Percentiles rank a stretch among this genome's conserved stretches.
Evolutionary conservation across 495 filamentous ascomycete species (phyloP).

Genomic region (Tirmania nivea): DNA sequence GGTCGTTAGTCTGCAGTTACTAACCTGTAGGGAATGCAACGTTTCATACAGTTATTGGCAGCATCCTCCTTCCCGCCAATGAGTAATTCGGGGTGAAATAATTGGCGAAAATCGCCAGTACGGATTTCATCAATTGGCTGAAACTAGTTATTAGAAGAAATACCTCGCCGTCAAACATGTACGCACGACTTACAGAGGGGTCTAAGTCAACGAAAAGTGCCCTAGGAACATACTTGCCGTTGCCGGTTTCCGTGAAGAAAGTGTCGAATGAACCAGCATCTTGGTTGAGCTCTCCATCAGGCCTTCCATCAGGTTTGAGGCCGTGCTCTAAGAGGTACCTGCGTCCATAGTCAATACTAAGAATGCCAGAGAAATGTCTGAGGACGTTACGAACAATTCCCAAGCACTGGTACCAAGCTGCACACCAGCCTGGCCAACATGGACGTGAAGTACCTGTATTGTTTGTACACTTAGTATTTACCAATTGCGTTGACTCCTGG

Average conservation of each 20-base stretch:
- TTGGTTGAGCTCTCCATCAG: conserved; percentile 32
- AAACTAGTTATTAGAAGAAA: neutral
- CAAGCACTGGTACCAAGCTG: conserved; percentile 89
- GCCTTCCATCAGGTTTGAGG: conserved; percentile 51
- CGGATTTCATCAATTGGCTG: conserved; percentile 79
- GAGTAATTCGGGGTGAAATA: conserved; percentile 74
- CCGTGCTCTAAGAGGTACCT: conserved; percentile 88
- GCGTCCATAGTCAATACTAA: neutral
- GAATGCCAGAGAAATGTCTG: neutral
- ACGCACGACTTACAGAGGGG: conserved; percentile 38
- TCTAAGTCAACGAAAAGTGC: conserved; percentile 81
- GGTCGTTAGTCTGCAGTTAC: neutral
- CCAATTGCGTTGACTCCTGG: too few species aligned
- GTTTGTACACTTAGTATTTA: too few species aligned
- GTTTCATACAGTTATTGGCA: conserved; percentile 50
- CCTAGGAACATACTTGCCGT: conserved; percentile 74
- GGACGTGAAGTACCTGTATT: conserved; percentile 59
- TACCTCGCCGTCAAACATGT: neutral
- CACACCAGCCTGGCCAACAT: conserved; percentile 79
- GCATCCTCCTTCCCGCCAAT: conserved; percentile 89
- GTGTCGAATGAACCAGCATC: conserved; percentile 62
- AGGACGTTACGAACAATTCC: conserved; percentile 49
- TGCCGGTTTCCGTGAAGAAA: conserved; percentile 74
- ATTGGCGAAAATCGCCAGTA: conserved; percentile 57
- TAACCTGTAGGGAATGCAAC: neutral